A percentile compares a stretch with the other conserved stretches of the same genome.
Conservation (phyloP, 78 protist species). For the Protostelium mycophagum region DNA sequence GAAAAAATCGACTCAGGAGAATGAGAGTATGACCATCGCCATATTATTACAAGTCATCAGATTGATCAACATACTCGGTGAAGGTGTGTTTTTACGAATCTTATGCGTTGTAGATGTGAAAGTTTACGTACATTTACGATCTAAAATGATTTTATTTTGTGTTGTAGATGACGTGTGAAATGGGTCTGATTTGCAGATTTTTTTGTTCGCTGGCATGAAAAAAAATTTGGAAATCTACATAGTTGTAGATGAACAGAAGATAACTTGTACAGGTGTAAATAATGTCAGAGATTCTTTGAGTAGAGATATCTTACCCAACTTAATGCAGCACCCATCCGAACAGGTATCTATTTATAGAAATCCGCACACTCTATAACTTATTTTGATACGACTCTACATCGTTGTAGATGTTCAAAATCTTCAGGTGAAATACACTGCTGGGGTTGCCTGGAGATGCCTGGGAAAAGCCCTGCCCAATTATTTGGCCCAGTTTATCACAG, state of each 20-base stretch:
- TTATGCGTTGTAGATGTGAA: not conserved
- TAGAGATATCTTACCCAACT: not conserved
- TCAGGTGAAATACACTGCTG: not conserved
- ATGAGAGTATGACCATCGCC: not conserved
- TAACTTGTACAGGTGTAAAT: not conserved
- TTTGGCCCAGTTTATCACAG: not conserved
- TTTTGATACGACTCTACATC: too few species aligned
- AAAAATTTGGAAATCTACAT: too few species aligned
- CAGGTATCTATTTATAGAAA: not conserved
- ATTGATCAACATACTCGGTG: not conserved
- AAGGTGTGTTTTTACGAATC: too few species aligned
- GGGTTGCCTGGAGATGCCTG: not conserved
- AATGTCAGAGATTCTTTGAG: not conserved
- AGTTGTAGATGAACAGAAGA: too few species aligned
- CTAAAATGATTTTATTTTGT: too few species aligned
- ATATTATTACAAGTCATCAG: not conserved
- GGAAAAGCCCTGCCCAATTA: not conserved
- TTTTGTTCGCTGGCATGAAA: too few species aligned
- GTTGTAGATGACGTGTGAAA: too few species aligned
- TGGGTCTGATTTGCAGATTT: too few species aligned
- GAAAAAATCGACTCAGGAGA: not conserved
- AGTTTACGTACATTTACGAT: not conserved
- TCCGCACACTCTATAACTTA: not conserved
- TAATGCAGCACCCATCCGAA: not conserved
- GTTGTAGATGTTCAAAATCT: too few species aligned